phyloP scores from a whole-genome alignment of 1,284 basidiomycete genomes.

The Ceratobasidium sp. region DNA sequence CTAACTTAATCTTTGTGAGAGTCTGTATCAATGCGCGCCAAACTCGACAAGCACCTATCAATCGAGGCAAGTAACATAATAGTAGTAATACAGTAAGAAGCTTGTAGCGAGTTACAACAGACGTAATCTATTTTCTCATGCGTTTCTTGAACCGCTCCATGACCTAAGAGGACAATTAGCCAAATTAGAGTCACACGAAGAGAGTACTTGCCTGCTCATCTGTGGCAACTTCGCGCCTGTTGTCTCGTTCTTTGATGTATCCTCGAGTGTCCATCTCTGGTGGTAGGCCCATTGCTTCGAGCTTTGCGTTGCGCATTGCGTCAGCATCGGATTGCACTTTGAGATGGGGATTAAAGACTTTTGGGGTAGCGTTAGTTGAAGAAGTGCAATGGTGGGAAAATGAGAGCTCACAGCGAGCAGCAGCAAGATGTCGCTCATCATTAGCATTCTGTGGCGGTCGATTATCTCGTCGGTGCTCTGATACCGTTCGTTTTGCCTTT shows the following conservation, averaged over 20 bases:
- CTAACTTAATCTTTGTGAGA: neutral
- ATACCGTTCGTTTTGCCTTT: conserved; percentile 86
- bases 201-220: conserved; percentile 77
- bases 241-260: conserved; percentile 56
- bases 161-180: conserved; percentile 63
- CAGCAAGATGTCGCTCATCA: conserved; percentile 81
- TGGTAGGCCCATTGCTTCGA: conserved; percentile 79
- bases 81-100: conserved; percentile 10
- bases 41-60: no score
- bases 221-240: conserved; percentile 74
- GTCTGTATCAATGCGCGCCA: neutral
- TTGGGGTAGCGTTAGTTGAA: neutral
- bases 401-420: conserved; percentile 75
- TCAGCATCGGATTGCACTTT: conserved; percentile 84
- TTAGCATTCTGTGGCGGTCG: conserved; percentile 58
- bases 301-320: conserved; percentile 82
- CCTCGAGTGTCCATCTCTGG: conserved; percentile 59
- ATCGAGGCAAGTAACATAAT: neutral
- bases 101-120: neutral
- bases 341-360: conserved; percentile 84
- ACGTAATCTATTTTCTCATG: conserved; percentile 54
- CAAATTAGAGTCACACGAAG: conserved; percentile 2
- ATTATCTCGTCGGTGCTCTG: conserved; percentile 69
- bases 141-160: conserved; percentile 89
- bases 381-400: neutral